Conservation (phyloP, 177 flowering plant species). For the Vitis hybrid region DNA sequence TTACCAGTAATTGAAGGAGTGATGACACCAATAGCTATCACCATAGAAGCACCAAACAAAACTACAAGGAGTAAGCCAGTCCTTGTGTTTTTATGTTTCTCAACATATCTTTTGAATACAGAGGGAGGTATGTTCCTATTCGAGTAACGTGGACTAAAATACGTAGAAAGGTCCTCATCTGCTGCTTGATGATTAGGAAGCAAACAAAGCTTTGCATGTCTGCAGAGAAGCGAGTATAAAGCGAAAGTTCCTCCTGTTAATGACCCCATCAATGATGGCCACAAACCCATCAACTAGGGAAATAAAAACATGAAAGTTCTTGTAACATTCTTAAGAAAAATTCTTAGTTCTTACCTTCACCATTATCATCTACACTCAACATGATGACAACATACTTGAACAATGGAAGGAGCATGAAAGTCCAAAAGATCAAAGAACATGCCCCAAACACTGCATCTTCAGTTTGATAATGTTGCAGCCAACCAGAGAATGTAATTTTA, state of each 20-base stretch:
- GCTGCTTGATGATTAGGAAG: constrained; percentile 67
- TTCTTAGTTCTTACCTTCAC: constrained; percentile 46
- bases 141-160: constrained; percentile 31
- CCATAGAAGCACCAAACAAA: constrained; percentile 57
- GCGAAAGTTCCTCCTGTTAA: constrained; percentile 66
- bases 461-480: constrained; percentile 31
- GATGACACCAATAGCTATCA: constrained; percentile 46
- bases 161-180: constrained; percentile 67
- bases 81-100: constrained; percentile 47
- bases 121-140: constrained; percentile 26
- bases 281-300: background rate
- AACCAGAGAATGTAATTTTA: constrained; percentile 51
- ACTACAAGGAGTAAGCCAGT: constrained; percentile 48
- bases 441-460: constrained; percentile 70
- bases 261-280: constrained; percentile 6
- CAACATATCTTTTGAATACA: constrained; percentile 38
- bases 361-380: constrained; percentile 64
- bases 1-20: constrained; percentile 70
- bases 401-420: constrained; percentile 60
- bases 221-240: constrained; percentile 58
- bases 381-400: constrained; percentile 63
- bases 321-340: background rate
- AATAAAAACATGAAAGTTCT: background rate
- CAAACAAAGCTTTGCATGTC: constrained; percentile 56
- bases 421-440: constrained; percentile 81